Evolutionary conservation across 177 flowering plant species (phyloP), one percentile per base, ranked within the genome.

Genomic region (Vitis hybrid): DNA sequence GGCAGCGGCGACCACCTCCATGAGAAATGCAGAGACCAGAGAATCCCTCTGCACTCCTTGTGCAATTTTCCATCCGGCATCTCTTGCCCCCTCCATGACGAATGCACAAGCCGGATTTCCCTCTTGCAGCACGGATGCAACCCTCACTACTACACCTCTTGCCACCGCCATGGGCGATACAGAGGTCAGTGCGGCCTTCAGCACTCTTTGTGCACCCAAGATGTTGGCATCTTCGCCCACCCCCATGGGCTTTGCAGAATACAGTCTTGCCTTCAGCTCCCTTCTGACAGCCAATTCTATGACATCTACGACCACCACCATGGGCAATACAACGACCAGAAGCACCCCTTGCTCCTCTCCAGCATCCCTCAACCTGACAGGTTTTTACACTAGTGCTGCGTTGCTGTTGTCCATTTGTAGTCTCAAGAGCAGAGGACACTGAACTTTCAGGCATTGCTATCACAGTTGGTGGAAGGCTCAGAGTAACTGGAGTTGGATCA

Each of bases 181-280:
- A 95, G 77, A 70, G 88, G 64, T 95, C 98, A 4, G 99, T 95
- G n/a, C 96, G 94, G 5, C 99, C 99, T 81, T 95, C 99, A 19
- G 99, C 98, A 79, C 99, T 95, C 83, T 91, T 95, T 1, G 99
- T 91, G 79, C 99, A 95, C 2, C 99, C 99, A 60, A 95, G 88
- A 62, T 55, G 77, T 71, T 95, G 92, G 75, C 99, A 95, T 17
- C 99, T 82, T 2, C 99, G 90, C 18, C 99, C 99, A 58, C 99
- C 99, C 18, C 99, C 99, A 75, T 95, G 99, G 56, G 99, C 99
- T 76, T 95, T 95, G 81, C 99, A 95, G 82, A 84, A 93, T 24
- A 90, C 97, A 18, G 99, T 95, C 15, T 96, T 87, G 14, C 99
- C 99, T 81, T 95, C 99, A 10, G 99, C 99, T 66, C 99, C 99